phyloP scores from a whole-genome alignment of 192 early-diverging fungal species.

The Umbelopsis sp. region DNA sequence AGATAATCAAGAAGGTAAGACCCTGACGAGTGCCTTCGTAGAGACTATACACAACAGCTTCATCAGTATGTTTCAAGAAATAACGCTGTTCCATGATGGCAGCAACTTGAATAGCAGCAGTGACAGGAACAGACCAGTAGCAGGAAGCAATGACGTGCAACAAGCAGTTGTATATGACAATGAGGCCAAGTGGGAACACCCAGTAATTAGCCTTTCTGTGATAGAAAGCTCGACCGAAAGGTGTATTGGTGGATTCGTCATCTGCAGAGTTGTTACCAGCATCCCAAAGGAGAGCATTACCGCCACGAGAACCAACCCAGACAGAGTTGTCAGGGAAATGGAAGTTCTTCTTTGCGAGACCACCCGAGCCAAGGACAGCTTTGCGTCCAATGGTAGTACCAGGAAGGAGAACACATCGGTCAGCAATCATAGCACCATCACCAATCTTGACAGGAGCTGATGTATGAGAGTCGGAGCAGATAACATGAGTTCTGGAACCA shows the following conservation, averaged over 20 bases:
- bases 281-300: conserved; percentile 39
- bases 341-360: conserved; percentile 32
- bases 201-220: conserved; percentile 34
- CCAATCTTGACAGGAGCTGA: conserved; percentile 33
- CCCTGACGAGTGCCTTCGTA: conserved; percentile 25
- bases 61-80: not conserved
- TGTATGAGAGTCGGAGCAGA: conserved; percentile 38
- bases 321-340: conserved; percentile 28
- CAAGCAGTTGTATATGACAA: conserved; percentile 21
- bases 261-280: conserved; percentile 22
- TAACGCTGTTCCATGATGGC: conserved; percentile 13
- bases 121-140: conserved; percentile 25
- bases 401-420: conserved; percentile 46
- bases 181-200: conserved; percentile 24
- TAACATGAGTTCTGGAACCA: conserved; percentile 40
- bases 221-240: conserved; percentile 52
- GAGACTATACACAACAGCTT: not conserved
- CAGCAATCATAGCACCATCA: conserved; percentile 45
- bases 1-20: conserved; percentile 21
- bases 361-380: conserved; percentile 44
- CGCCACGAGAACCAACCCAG: conserved; percentile 43
- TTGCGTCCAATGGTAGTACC: conserved; percentile 40
- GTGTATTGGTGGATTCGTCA: conserved; percentile 35
- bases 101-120: conserved; percentile 24
- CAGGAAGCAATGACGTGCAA: conserved; percentile 22